Percentiles rank a stretch among this genome's conserved stretches.
phyloP scores from a whole-genome alignment of 805 yeast genomes.

The Lachancea nothofagi region DNA sequence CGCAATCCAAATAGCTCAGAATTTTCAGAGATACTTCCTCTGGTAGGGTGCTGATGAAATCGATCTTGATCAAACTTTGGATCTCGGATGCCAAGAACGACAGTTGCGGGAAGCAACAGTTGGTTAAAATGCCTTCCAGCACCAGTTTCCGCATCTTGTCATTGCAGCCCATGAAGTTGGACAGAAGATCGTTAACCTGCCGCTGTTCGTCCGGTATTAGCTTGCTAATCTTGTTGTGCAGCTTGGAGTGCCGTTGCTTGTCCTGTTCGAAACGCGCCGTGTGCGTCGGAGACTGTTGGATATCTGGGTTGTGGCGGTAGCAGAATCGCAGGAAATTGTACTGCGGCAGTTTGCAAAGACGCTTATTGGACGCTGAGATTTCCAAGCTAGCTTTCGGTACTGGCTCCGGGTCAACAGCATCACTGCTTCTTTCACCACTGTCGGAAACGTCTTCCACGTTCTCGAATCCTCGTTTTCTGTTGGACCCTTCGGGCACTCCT shows the following conservation, averaged over 20 bases:
- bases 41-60: constrained; percentile 81
- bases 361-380: no score
- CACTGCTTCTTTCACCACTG: no score
- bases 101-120: constrained; percentile 92
- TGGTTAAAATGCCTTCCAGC: constrained; percentile 75
- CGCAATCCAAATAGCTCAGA: constrained; percentile 84
- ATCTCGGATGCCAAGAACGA: constrained; percentile 82
- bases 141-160: constrained; percentile 71
- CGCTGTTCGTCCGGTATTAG: constrained; percentile 75
- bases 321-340: constrained; percentile 68
- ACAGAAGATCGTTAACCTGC: constrained; percentile 59
- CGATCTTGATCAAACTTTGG: constrained; percentile 73
- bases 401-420: no score
- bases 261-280: constrained; percentile 28
- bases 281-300: constrained; percentile 43
- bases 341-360: constrained; percentile 20
- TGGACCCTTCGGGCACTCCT: no score
- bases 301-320: constrained; percentile 89
- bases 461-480: no score
- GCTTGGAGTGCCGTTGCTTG: constrained; percentile 21
- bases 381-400: no score
- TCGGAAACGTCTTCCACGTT: no score
- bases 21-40: constrained; percentile 80
- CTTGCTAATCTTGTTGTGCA: constrained; percentile 31
- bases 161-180: constrained; percentile 65